Percentiles rank a stretch among this genome's conserved stretches.
phyloP scores from a whole-genome alignment of 2,329 filamentous ascomycete species.

The Arthrobotrys pseudoclavata region DNA sequence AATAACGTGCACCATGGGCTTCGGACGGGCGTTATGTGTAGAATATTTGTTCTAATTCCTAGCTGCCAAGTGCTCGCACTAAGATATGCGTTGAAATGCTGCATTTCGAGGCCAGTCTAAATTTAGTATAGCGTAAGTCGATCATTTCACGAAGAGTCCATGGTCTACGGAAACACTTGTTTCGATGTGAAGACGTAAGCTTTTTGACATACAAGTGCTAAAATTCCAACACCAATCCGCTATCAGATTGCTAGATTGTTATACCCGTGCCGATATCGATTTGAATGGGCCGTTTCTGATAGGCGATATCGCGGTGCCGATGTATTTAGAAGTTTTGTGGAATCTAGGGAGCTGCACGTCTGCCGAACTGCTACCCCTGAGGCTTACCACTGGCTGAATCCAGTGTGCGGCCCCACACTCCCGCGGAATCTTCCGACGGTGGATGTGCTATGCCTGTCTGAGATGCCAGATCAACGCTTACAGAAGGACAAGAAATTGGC shows the following conservation, averaged over 20 bases:
- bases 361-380: constrained; percentile 39
- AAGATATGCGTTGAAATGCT: not conserved
- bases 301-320: not conserved
- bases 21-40: no score
- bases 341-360: not conserved
- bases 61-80: no score
- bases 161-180: no score
- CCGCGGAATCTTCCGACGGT: constrained; percentile 36
- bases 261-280: not conserved
- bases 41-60: no score
- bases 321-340: not conserved
- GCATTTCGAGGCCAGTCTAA: not conserved
- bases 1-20: no score
- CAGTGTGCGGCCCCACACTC: constrained; percentile 34
- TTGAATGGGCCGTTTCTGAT: not conserved
- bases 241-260: no score
- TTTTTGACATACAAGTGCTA: no score
- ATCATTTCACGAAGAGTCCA: not conserved
- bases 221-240: no score
- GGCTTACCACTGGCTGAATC: constrained; percentile 22
- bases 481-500: constrained; percentile 28
- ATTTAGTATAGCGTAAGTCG: not conserved
- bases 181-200: not conserved
- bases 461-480: constrained; percentile 35
- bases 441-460: constrained; percentile 13